Base-by-base conservation (phyloP, 805 yeast species). In the Kluyveromyces dobzhanskii region DNA sequence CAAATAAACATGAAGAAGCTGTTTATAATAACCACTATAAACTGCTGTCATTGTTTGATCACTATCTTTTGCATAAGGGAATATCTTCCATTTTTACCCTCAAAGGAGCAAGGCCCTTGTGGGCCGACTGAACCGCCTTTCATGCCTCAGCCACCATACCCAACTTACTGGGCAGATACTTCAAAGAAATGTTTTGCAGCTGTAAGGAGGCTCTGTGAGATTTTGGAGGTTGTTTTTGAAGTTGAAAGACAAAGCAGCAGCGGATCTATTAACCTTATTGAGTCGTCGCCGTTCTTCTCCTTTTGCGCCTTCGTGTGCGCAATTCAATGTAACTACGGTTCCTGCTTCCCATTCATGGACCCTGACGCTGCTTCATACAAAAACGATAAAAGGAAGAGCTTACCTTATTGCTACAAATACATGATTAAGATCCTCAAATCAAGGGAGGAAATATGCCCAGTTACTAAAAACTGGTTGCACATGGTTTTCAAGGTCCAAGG, bases 331-430 rank as follows among this genome's bases (percentile, higher is more conserved):
- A 35, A 21, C 26, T 42, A 42, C 24, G 45, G 45, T n/a, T n/a
- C 33, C n/a, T 30, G 35, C 17, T 42, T 38, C 30, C 32, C 37
- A n/a, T 42, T 32, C 38, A 42, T 42, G 45, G 42, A 42, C 23
- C 42, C 45, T 17, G 42, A 42, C 28, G 17, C 26, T 14, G 42
- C 21, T 12, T 21, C 19, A 21, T 37, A 37, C 25, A 30, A 18
- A 13, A 28, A 41, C 18, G 16, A 21, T 6, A 32, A 28, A 18
- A 28, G 25, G 17, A 35, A 23, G 7, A 25, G 19, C 17, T 27
- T 41, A 13, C 12, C 18, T 17, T 31, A 32, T 17, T 36, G 40
- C 21, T 36, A 37, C 27, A 21, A 25, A 12, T 17, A 9, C 5
- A 24, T 35, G 29, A 13, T 41, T 12, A 17, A 29, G 13, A 17